Conservation (phyloP, 768 basidiomycete genomes). For the Trametes coccinea region DNA sequence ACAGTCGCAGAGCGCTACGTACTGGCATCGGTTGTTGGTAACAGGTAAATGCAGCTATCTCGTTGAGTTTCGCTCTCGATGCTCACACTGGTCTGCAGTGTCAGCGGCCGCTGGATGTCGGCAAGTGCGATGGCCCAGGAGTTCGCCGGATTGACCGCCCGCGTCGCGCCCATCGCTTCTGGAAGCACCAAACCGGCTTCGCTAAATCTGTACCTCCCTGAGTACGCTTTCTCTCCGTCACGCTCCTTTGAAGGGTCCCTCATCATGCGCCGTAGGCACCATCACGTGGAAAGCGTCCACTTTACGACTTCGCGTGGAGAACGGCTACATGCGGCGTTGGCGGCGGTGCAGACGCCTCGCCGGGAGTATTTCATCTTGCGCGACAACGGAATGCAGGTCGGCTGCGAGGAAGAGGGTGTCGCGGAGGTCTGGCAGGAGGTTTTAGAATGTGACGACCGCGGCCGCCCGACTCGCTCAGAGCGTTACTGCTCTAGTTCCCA, state of each 20-base stretch:
- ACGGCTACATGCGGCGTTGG: constrained; percentile 61
- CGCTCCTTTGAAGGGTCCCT: not conserved
- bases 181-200: constrained; percentile 27
- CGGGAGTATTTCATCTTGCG: constrained; percentile 69
- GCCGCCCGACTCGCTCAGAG: not conserved
- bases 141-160: constrained; percentile 50
- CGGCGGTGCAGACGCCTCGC: constrained; percentile 66
- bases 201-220: constrained; percentile 64
- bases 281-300: constrained; percentile 76
- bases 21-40: constrained; percentile 69
- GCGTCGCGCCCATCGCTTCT: constrained; percentile 2
- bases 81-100: constrained; percentile 35
- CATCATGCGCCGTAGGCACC: constrained; percentile 53
- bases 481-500: no score
- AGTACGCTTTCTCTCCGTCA: constrained; percentile 41
- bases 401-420: constrained; percentile 74
- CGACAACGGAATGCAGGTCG: constrained; percentile 78
- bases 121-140: constrained; percentile 72
- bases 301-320: constrained; percentile 46
- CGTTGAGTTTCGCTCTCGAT: not conserved
- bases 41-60: constrained; percentile 48
- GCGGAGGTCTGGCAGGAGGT: constrained; percentile 60
- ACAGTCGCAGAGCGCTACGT: constrained; percentile 62
- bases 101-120: constrained; percentile 72
- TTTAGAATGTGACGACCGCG: constrained; percentile 45